These are phyloP conservation scores for Cordyceps militaris DNA, from an alignment of 2,329 filamentous ascomycete genomes.

Conservation along the genomic window DNA sequence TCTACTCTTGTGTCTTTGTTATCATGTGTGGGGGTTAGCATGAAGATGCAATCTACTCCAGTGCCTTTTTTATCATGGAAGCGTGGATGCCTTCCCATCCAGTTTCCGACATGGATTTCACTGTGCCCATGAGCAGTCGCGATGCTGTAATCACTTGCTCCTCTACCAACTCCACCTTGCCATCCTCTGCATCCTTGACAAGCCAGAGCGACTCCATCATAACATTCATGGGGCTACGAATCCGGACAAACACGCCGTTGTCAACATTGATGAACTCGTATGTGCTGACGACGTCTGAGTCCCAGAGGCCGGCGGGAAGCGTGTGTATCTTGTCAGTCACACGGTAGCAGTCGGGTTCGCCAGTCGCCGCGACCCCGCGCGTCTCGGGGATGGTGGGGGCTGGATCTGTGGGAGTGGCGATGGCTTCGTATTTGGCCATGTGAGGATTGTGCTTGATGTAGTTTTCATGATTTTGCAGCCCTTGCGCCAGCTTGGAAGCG, in stretches of 20 bases:
- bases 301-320: constrained; percentile 49
- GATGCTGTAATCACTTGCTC: constrained; percentile 44
- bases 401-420: constrained; percentile 24
- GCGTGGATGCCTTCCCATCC: constrained; percentile 44
- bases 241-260: constrained; percentile 45
- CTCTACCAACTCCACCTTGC: constrained; percentile 39
- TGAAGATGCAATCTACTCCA: constrained; percentile 19
- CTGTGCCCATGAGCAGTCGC: constrained; percentile 39
- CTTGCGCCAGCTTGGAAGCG: constrained; percentile 31
- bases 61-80: constrained; percentile 36
- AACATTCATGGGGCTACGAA: constrained; percentile 43
- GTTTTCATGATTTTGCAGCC: constrained; percentile 45
- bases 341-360: constrained; percentile 34
- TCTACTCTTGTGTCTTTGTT: no score
- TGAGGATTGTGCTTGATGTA: constrained; percentile 48
- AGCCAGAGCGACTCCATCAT: constrained; percentile 49
- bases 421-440: constrained; percentile 35
- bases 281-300: constrained; percentile 44
- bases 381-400: constrained; percentile 25
- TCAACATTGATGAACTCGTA: constrained; percentile 46
- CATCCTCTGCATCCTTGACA: constrained; percentile 25
- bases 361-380: constrained; percentile 19
- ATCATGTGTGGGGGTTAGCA: background rate
- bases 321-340: constrained; percentile 45
- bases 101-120: constrained; percentile 44